Evolutionary conservation across 495 filamentous ascomycete genomes (phyloP).

Genomic region (Schizothecium vesticola): DNA sequence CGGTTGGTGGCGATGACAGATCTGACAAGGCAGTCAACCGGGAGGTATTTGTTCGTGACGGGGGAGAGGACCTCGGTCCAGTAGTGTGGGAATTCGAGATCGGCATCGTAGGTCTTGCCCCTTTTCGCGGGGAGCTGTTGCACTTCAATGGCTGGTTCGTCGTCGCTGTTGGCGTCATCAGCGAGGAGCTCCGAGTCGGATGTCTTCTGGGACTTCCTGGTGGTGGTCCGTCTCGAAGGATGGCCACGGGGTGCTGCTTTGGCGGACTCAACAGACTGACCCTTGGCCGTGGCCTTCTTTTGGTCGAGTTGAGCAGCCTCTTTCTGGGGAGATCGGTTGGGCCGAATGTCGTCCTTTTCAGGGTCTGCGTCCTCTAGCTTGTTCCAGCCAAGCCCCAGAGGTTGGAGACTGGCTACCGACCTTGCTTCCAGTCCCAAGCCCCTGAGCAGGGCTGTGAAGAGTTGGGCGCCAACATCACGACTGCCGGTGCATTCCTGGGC

Average conservation of each 20-base stretch:
- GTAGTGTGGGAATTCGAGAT: slow-evolving; percentile 79
- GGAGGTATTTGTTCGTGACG: slow-evolving; percentile 66
- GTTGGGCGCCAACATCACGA: slow-evolving; percentile 79
- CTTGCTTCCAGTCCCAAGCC: slow-evolving; percentile 75
- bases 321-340: background rate
- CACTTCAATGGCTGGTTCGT: slow-evolving; percentile 37
- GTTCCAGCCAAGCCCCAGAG: slow-evolving; percentile 86
- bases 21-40: slow-evolving; percentile 70
- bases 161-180: slow-evolving; percentile 29
- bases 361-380: slow-evolving; percentile 68
- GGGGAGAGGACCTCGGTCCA: slow-evolving; percentile 89
- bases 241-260: slow-evolving; percentile 16
- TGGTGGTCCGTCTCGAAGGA: slow-evolving; percentile 44
- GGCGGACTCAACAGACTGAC: background rate
- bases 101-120: slow-evolving; percentile 52
- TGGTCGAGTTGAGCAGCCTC: background rate
- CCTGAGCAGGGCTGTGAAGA: slow-evolving; percentile 86
- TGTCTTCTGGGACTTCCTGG: slow-evolving; percentile 15
- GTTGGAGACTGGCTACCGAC: slow-evolving; percentile 78
- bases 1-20: slow-evolving; percentile 60
- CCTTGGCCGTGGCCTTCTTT: background rate
- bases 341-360: slow-evolving; percentile 25
- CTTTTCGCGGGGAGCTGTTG: slow-evolving; percentile 24
- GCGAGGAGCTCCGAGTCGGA: slow-evolving; percentile 37
- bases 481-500: slow-evolving; percentile 75